Evolutionary conservation across 306 rosid genomes (phyloP).

Genomic region (Glycine soja): DNA sequence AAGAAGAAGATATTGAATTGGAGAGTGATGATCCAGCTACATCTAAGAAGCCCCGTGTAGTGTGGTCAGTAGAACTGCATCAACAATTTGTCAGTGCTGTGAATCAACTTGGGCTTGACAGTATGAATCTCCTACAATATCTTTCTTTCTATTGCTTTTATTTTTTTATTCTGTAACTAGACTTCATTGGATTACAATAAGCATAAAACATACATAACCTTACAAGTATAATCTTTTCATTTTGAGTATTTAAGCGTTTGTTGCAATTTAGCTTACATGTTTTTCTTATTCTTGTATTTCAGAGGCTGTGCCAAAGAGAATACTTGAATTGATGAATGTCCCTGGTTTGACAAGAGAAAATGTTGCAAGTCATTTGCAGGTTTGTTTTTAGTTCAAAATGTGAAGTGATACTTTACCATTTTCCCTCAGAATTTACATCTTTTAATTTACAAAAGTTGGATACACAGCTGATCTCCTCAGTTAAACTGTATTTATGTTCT

Average conservation of each 20-base stretch:
- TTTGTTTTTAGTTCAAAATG: constrained; percentile 47
- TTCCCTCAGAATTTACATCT: neutral
- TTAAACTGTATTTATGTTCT: constrained; percentile 17
- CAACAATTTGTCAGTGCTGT: constrained; percentile 87
- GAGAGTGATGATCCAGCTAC: constrained; percentile 59
- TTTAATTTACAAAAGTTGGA: neutral
- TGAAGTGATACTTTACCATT: neutral
- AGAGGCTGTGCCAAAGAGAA: constrained; percentile 94
- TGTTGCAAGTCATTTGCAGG: constrained; percentile 94
- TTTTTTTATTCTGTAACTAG: constrained; percentile 11
- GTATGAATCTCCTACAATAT: constrained; percentile 58
- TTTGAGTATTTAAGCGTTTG: constrained; percentile 9
- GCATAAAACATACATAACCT: constrained; percentile 12
- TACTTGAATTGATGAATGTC: constrained; percentile 85
- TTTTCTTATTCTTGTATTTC: constrained; percentile 38
- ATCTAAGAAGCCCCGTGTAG: constrained; percentile 87
- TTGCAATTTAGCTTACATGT: constrained; percentile 36
- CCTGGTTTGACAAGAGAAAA: constrained; percentile 90
- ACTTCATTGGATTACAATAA: constrained; percentile 6
- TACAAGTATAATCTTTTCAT: neutral
- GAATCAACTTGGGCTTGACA: constrained; percentile 87
- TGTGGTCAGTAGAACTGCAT: constrained; percentile 86
- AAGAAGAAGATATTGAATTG: constrained; percentile 67
- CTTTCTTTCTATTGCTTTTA: constrained; percentile 9
- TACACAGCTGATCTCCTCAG: neutral